Percentiles rank a stretch among this genome's conserved stretches.
Evolutionary conservation across 2,329 filamentous ascomycete genomes (phyloP).

Genomic region (Fusarium pseudocircinatum): DNA sequence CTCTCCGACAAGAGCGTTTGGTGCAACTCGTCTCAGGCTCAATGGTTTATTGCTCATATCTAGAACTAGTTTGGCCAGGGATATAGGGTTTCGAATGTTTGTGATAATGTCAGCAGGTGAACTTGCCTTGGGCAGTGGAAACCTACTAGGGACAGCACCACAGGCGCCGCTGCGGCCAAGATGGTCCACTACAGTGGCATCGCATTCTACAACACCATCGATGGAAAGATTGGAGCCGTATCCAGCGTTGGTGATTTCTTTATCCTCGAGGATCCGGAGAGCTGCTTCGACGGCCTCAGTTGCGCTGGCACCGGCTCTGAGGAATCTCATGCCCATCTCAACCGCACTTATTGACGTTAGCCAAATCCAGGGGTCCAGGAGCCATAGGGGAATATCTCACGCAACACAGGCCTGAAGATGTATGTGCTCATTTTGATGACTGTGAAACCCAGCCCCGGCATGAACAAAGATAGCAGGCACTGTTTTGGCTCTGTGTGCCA

Average conservation of each 20-base stretch:
- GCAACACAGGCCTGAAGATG: constrained; percentile 89
- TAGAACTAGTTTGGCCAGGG: constrained; percentile 83
- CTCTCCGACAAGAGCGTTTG: constrained; percentile 87
- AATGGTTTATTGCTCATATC: constrained; percentile 79
- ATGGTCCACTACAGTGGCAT: constrained; percentile 93
- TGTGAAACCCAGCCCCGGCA: constrained; percentile 95
- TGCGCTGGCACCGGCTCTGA: constrained; percentile 81
- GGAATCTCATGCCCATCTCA: constrained; percentile 81
- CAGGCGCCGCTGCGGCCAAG: constrained; percentile 90
- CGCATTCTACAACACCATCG: constrained; percentile 91
- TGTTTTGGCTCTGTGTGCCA: constrained; percentile 47
- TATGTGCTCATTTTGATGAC: constrained; percentile 81
- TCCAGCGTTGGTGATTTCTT: constrained; percentile 95
- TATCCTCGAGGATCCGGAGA: constrained; percentile 87
- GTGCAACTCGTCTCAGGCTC: constrained; percentile 88
- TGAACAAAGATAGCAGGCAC: constrained; percentile 90
- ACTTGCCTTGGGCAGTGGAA: background rate
- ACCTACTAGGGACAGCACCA: constrained; percentile 87
- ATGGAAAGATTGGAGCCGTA: constrained; percentile 95
- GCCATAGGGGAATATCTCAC: constrained; percentile 62
- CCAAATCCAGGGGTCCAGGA: background rate
- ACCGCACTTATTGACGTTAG: constrained; percentile 74
- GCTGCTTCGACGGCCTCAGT: constrained; percentile 91
- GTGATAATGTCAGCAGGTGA: background rate
- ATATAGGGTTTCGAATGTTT: constrained; percentile 95